Conservation (phyloP, 768 basidiomycete genomes). For the Dictyophora rubrovolvata region DNA sequence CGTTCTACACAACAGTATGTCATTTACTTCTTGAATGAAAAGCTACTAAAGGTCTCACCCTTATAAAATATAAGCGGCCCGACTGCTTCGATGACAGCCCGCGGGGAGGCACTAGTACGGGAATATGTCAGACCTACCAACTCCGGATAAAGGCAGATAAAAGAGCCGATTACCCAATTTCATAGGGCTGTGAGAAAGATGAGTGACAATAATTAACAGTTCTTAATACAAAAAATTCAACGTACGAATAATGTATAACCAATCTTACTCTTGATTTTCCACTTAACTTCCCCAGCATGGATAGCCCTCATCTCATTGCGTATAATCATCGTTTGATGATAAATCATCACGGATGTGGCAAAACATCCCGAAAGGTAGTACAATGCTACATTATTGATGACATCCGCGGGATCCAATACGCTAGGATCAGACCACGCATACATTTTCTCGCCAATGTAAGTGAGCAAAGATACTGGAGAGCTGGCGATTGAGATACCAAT, state of each 20-base stretch:
- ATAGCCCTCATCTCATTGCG: constrained; percentile 5
- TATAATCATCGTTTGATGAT: constrained; percentile 8
- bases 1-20: constrained; percentile 1
- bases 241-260: constrained; percentile 13
- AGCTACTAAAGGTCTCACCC: not conserved
- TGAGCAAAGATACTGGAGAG: constrained; percentile 13
- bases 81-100: constrained; percentile 7
- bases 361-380: constrained; percentile 15
- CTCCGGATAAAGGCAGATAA: not conserved
- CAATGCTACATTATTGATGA: constrained; percentile 13
- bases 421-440: constrained; percentile 14
- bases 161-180: constrained; percentile 8
- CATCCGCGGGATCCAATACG: constrained; percentile 8
- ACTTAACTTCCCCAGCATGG: not conserved
- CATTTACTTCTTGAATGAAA: too few relatives aligned
- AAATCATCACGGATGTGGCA: constrained; percentile 13
- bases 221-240: not conserved
- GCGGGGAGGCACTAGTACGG: constrained; percentile 1
- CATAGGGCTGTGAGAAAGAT: constrained; percentile 8
- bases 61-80: constrained; percentile 14
- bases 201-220: not conserved
- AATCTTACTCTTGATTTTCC: constrained; percentile 11
- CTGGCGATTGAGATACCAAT: constrained; percentile 14
- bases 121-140: not conserved
- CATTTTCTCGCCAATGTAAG: constrained; percentile 16